These are phyloP conservation scores for Avicennia marina DNA, from an alignment of 257 asterid genomes.

Conservation along the genomic window DNA sequence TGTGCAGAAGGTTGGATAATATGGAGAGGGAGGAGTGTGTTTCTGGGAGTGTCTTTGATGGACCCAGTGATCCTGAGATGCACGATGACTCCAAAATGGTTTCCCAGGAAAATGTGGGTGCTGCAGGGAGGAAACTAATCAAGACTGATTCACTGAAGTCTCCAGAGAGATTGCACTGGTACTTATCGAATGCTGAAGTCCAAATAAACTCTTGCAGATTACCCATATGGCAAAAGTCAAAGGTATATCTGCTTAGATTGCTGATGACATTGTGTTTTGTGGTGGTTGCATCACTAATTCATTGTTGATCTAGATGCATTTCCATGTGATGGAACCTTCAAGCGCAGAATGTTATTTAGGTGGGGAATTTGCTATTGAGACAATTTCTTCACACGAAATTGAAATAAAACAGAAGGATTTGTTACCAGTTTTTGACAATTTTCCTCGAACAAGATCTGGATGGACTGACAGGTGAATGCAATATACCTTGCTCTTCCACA, in stretches of 20 bases:
- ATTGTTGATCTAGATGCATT: constrained; percentile 33
- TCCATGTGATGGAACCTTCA: constrained; percentile 32
- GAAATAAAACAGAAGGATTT: constrained; percentile 51
- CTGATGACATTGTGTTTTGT: neutral
- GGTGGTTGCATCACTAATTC: neutral
- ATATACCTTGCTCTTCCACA: neutral
- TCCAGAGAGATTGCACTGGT: constrained; percentile 44
- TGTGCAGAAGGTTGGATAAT: constrained; percentile 65
- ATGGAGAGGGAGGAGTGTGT: constrained; percentile 56
- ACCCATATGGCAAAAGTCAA: constrained; percentile 63
- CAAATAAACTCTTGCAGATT: constrained; percentile 47
- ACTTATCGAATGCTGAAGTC: constrained; percentile 68
- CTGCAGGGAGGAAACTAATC: constrained; percentile 25
- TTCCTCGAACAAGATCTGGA: constrained; percentile 41
- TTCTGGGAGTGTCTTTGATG: constrained; percentile 43
- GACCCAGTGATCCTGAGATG: constrained; percentile 29
- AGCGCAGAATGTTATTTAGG: constrained; percentile 28
- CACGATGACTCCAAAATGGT: constrained; percentile 31
- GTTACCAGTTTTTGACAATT: constrained; percentile 54
- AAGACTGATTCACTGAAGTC: constrained; percentile 31
- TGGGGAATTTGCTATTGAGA: constrained; percentile 65
- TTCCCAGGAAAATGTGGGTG: constrained; percentile 22
- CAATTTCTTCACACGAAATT: constrained; percentile 42
- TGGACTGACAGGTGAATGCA: constrained; percentile 40
- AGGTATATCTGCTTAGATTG: constrained; percentile 23